Conservation (phyloP, 75 land plant genomes). For the Cunninghamia lanceolata region DNA sequence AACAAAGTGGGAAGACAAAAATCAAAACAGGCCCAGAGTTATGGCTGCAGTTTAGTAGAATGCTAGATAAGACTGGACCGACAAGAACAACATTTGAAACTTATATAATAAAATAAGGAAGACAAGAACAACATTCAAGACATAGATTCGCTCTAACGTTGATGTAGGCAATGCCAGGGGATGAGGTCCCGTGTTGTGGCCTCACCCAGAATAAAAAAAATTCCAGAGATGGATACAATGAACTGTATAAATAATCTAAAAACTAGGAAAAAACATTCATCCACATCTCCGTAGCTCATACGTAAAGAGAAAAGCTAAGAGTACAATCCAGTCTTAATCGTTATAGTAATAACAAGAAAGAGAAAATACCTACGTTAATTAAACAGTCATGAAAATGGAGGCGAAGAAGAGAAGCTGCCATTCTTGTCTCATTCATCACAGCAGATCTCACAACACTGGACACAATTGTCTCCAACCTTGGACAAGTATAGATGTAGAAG, state of each 20-base stretch:
- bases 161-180: too few relatives aligned
- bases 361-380: background rate
- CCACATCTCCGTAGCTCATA: background rate
- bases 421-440: background rate
- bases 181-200: too few relatives aligned
- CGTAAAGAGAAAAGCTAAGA: too few relatives aligned
- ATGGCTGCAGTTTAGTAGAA: too few relatives aligned
- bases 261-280: background rate
- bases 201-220: too few relatives aligned
- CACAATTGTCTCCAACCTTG: background rate
- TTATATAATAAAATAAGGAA: too few relatives aligned
- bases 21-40: too few relatives aligned
- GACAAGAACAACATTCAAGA: background rate
- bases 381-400: slow-evolving; percentile 11
- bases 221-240: too few relatives aligned
- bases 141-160: too few relatives aligned
- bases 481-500: background rate
- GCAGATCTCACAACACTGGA: background rate
- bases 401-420: slow-evolving; percentile 11
- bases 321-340: background rate
- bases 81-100: background rate
- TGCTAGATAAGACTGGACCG: too few relatives aligned
- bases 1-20: too few relatives aligned
- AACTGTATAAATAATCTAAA: background rate
- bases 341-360: background rate